Base-by-base conservation (phyloP, 129 eudicot genomes). In the Logfia minima region DNA sequence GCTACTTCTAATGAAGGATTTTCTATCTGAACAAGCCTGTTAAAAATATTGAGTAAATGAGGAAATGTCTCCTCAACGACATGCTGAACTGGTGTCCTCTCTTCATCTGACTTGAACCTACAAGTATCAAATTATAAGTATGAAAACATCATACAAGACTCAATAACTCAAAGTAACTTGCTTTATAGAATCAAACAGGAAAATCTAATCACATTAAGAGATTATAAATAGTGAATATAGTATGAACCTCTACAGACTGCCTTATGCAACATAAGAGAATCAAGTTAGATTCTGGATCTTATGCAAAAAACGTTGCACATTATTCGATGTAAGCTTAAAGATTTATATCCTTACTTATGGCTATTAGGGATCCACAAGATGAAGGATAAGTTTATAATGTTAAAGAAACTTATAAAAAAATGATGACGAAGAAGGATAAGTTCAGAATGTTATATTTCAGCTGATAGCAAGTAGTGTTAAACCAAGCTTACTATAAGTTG, bases 31-130 rank as follows among this genome's bases (percentile, higher is more conserved):
- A 94, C 90, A 76, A 94, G 99, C 75, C 82, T 83, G 90, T 59
- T 87, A 72, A 94, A 89, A 29, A 94, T 94, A 83, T 82, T 88
- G 23, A 94, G 89, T 59, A 94, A 77, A 64, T 79, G 92, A 66
- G 93, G 93, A 86, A 94, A 94, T 69, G 99, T 94, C 84, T 91
- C 96, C 75, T 91, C 96, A 65, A 94, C 93, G 3, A 91, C 82
- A 70, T 81, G 88, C 80, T 87, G 72, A 71, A 91, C 91, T 8
- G 98, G 98, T 52, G 82, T 85, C 77, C 98, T 87, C 83, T 93
- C 98, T 58, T 91, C 98, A 51, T 93, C 98, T 35, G 98, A 93
- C 84, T 93, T 93, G 84, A 93, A 93, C 93, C 98, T 93, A 82
- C 17, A 81, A 22, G 43, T 28, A 66, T 63, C 60, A 72, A 70